Evolutionary conservation across 495 filamentous ascomycete genomes (phyloP), one percentile per base, ranked within the genome.

Genomic region (Zalerion maritima): DNA sequence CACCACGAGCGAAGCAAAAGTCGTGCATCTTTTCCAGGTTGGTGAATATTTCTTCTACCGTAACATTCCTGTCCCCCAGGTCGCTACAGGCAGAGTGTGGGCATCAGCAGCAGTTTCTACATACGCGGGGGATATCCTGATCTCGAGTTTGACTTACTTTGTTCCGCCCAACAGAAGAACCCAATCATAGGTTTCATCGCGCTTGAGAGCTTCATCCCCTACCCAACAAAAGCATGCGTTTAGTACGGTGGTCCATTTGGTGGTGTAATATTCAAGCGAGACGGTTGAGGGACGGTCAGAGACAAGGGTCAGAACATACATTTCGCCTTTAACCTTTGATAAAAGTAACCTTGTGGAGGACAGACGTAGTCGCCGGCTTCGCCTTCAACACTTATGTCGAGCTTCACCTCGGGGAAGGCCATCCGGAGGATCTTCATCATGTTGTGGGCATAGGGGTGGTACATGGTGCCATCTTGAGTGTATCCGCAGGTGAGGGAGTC

Each of bases 401-500:
- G n/a, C n/a, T n/a, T n/a, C n/a, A n/a, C n/a, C n/a, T 54, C 50
- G 3, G 52, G 49, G 14, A 57, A 53, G 1, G 54, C 58, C 41
- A 48, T 50, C 18, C 46, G 41, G 28, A 64, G 43, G 48, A 49
- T 57, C 33, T 52, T 29, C 31, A 33, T 31, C 19, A 64, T 37
- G 31, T 32, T 50, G 9, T 31, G 28, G 5, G 58, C 55, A 42
- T 77, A 77, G 0, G 74, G 69, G 23, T 68, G 60, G 32, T 55
- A 58, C 12, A 45, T 18, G 5, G 44, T 17, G 14, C 69, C 69
- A 29, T 38, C 54, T 20, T 33, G 21, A 13, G 62, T 51, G 50
- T 55, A 74, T 16, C 74, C 74, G 8, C 53, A 53, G 6, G 72
- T 76, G 14, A 78, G 60, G 23, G 67, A 73, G 49, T 75, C 57